phyloP scores from a whole-genome alignment of 2,329 filamentous ascomycete species.

The Cytospora schulzeri region DNA sequence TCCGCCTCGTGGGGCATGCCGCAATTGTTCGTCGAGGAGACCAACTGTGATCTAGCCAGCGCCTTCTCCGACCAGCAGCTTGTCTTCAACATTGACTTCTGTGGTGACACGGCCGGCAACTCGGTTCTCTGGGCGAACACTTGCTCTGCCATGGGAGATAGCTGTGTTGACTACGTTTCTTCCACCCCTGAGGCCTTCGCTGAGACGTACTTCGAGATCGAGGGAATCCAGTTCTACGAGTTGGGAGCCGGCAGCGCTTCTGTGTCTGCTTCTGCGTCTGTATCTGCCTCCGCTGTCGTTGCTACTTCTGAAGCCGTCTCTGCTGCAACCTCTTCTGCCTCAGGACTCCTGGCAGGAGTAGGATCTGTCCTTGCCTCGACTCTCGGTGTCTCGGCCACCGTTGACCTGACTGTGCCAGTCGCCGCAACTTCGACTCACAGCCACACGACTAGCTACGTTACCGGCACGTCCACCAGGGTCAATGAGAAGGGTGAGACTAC shows the following conservation, averaged over 20 bases:
- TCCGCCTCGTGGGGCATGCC: slow-evolving; percentile 62
- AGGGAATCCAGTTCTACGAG: slow-evolving; percentile 38
- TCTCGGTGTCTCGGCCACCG: slow-evolving; percentile 13
- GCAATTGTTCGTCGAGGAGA: slow-evolving; percentile 59
- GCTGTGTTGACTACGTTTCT: slow-evolving; percentile 43
- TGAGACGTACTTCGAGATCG: slow-evolving; percentile 50
- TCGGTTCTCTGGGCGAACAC: slow-evolving; percentile 33
- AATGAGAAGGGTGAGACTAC: slow-evolving; percentile 26
- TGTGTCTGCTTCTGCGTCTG: slow-evolving; percentile 15
- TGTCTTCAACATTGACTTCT: slow-evolving; percentile 74
- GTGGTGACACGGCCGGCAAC: slow-evolving; percentile 67
- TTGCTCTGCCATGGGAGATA: slow-evolving; percentile 34
- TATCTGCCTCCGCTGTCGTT: slow-evolving; percentile 7
- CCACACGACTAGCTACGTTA: slow-evolving; percentile 24
- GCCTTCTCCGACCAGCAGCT: slow-evolving; percentile 70
- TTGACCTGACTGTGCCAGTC: not conserved
- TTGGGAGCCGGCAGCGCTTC: slow-evolving; percentile 24
- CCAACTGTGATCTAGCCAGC: slow-evolving; percentile 62
- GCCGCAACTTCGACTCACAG: slow-evolving; percentile 8
- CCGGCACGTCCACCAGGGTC: slow-evolving; percentile 12
- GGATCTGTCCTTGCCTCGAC: slow-evolving; percentile 21
- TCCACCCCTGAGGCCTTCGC: slow-evolving; percentile 40
- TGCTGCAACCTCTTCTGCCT: slow-evolving; percentile 4
- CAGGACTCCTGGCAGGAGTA: slow-evolving; percentile 13
- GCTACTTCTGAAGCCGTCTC: slow-evolving; percentile 10